phyloP scores from a whole-genome alignment of 2,329 filamentous ascomycete genomes.

The Emydomyces testavorans region DNA sequence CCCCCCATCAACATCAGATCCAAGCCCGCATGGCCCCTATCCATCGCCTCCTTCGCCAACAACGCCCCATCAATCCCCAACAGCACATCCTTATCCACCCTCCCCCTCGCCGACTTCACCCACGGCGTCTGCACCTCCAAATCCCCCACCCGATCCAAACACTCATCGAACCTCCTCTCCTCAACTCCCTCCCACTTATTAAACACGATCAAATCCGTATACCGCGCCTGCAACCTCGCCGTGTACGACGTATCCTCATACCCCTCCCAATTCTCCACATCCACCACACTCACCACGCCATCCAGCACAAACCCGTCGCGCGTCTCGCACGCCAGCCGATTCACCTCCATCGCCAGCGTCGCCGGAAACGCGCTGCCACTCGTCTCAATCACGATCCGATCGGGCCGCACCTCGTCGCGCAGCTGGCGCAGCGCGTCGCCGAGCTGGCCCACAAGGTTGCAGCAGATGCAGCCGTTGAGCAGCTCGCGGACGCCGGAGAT shows the following conservation, averaged over 20 bases:
- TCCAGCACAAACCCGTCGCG: slow-evolving; percentile 59
- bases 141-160: slow-evolving; percentile 66
- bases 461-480: slow-evolving; percentile 96
- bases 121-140: slow-evolving; percentile 69
- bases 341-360: slow-evolving; percentile 82
- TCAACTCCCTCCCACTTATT: slow-evolving; percentile 81
- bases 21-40: slow-evolving; percentile 30
- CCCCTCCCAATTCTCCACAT: slow-evolving; percentile 89
- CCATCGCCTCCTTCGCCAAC: slow-evolving; percentile 31
- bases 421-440: slow-evolving; percentile 68
- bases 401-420: slow-evolving; percentile 48
- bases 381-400: slow-evolving; percentile 90
- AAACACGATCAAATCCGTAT: slow-evolving; percentile 81
- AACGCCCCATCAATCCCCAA: slow-evolving; percentile 81
- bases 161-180: slow-evolving; percentile 64
- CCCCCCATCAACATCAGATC: slow-evolving; percentile 23
- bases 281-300: slow-evolving; percentile 78
- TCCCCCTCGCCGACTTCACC: slow-evolving; percentile 73
- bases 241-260: slow-evolving; percentile 88
- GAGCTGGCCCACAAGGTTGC: slow-evolving; percentile 90
- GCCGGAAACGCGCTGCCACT: slow-evolving; percentile 78
- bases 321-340: slow-evolving; percentile 60
- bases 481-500: slow-evolving; percentile 87
- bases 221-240: slow-evolving; percentile 73
- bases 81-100: slow-evolving; percentile 65